Conservation (phyloP, 73 alveolate species). For the Symbiodinium natans region DNA sequence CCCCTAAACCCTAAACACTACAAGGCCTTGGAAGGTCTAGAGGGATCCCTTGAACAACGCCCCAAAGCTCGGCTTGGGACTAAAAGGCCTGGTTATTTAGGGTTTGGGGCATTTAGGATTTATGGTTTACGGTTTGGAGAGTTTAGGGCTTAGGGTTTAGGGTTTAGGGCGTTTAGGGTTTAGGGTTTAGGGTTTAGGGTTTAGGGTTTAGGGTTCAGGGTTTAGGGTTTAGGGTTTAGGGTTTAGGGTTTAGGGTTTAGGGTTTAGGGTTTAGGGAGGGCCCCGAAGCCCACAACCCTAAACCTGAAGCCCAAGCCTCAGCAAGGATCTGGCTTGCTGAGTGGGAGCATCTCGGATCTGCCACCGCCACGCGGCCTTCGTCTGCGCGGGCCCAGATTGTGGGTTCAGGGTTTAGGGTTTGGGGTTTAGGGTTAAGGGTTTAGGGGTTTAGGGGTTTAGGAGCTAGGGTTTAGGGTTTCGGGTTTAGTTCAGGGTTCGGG, state of each 20-base stretch:
- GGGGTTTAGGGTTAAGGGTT: neutral
- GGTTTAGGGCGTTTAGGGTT: too few relatives aligned
- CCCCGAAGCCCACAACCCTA: neutral
- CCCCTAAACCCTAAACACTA: neutral
- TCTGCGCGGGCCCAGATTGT: conserved; percentile 5
- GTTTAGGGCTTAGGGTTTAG: neutral
- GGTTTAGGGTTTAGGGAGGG: neutral
- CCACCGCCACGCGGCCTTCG: conserved; percentile 87
- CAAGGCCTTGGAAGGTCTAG: too few relatives aligned
- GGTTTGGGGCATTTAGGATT: neutral
- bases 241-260: neutral
- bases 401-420: neutral
- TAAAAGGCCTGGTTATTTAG: too few relatives aligned
- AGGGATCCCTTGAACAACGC: too few relatives aligned
- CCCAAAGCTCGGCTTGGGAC: too few relatives aligned
- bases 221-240: neutral
- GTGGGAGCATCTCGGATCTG: conserved; percentile 90
- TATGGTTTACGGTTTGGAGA: neutral
- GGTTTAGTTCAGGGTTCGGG: neutral
- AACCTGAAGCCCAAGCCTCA: neutral
- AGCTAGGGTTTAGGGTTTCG: too few relatives aligned
- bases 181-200: too few relatives aligned
- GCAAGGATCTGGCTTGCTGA: conserved; percentile 85
- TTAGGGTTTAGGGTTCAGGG: neutral
- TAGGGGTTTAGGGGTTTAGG: neutral